phyloP scores from a whole-genome alignment of 176 grass and related monocot species.

The bread wheat (Triticum aestivum) region DNA sequence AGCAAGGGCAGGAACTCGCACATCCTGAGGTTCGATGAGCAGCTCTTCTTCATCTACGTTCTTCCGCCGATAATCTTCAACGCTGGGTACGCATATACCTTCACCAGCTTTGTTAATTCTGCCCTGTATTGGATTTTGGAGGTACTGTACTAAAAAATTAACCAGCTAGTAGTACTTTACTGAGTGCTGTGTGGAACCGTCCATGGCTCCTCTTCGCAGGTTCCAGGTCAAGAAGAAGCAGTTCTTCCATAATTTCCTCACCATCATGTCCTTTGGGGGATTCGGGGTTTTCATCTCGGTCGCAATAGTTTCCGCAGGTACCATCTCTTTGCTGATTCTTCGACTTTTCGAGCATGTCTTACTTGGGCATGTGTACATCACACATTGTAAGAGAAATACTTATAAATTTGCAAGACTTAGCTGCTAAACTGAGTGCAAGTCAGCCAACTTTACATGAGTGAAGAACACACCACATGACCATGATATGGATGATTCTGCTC shows the following conservation, averaged over 20 bases:
- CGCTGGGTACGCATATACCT: conserved; percentile 49
- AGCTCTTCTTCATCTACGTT: conserved; percentile 92
- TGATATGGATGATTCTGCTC: too few relatives aligned
- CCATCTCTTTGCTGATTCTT: not conserved
- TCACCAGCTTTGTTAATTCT: not conserved
- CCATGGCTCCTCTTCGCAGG: conserved; percentile 25
- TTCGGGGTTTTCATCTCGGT: conserved; percentile 83
- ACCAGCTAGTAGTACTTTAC: not conserved
- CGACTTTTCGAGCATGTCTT: not conserved
- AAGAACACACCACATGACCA: too few relatives aligned
- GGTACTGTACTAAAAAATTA: not conserved
- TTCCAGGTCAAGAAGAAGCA: conserved; percentile 98
- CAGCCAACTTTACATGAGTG: too few relatives aligned
- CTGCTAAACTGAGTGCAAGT: not conserved
- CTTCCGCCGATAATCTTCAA: conserved; percentile 95
- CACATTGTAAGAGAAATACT: not conserved
- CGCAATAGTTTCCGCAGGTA: conserved; percentile 68
- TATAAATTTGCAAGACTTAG: not conserved
- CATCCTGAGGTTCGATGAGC: conserved; percentile 84
- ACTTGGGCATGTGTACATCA: not conserved
- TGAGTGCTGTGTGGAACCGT: not conserved
- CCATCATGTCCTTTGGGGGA: conserved; percentile 88
- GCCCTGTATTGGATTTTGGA: not conserved
- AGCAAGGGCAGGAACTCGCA: conserved; percentile 67
- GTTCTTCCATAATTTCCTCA: conserved; percentile 95